phyloP scores from a whole-genome alignment of 2,329 filamentous ascomycete genomes.

The Fusarium vanettenii region DNA sequence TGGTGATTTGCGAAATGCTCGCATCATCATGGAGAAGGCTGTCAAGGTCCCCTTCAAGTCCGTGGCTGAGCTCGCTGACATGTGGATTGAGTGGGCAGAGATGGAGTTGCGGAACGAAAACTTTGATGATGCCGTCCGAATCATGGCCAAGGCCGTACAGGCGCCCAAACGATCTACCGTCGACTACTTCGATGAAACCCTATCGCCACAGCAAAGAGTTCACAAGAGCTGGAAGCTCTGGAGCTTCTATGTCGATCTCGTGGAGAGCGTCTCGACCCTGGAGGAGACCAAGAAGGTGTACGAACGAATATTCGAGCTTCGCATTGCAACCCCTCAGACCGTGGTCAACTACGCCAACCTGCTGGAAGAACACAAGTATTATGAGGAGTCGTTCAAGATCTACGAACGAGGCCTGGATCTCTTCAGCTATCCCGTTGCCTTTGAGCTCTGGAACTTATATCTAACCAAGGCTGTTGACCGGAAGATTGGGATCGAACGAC shows the following conservation, averaged over 20 bases:
- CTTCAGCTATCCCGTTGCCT: constrained; percentile 98
- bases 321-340: constrained; percentile 97
- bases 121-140: constrained; percentile 91
- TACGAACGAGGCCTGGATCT: constrained; percentile 96
- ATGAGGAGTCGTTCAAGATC: constrained; percentile 97
- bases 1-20: constrained; percentile 84
- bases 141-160: constrained; percentile 97
- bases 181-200: constrained; percentile 97
- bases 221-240: constrained; percentile 99
- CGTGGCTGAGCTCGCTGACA: constrained; percentile 95
- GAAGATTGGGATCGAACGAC: constrained; percentile 92
- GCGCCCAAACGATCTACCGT: constrained; percentile 97
- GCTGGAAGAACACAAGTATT: constrained; percentile 93
- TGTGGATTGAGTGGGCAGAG: constrained; percentile 99
- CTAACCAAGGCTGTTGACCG: constrained; percentile 97
- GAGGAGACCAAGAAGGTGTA: constrained; percentile 96
- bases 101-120: constrained; percentile 97
- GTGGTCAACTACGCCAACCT: constrained; percentile 99
- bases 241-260: constrained; percentile 98
- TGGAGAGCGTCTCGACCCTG: constrained; percentile 91
- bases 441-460: constrained; percentile 98
- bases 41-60: constrained; percentile 98
- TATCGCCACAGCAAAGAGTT: constrained; percentile 94
- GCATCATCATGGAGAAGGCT: constrained; percentile 96
- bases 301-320: constrained; percentile 96